Base-by-base conservation (phyloP, 2,329 filamentous ascomycete genomes). In the Fusarium anguioides region DNA sequence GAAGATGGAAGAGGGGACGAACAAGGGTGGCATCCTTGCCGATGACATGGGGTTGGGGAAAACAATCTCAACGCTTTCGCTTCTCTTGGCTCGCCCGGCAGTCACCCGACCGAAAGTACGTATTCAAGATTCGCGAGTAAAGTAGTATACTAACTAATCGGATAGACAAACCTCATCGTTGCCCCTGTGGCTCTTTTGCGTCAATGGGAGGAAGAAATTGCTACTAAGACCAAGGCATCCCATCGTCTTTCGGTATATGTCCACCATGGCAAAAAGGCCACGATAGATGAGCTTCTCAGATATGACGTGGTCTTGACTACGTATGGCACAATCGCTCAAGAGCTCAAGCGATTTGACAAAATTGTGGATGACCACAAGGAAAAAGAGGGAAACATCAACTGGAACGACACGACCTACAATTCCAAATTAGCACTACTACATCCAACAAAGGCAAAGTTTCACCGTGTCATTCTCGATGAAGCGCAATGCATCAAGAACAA, bases 11-110 rank as follows among this genome's bases (percentile, higher is more conserved):
- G 86, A 84, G 18, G 88, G 91, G 10, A 83, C 89, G 51, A 93
- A 91, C 72, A 93, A 91, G 71, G 94, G 94, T n/a, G 94, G 94
- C 36, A 94, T 97, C 54, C 83, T 97, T 17, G 93, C 93, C 3
- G 94, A 97, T 75, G 94, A 97, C 73, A 97, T 97, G 94, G 94
- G 94, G 5, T 79, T 97, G 11, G 94, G 94, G 18, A 97, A 97
- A 80, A 97, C 94, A 0, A 90, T 97, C 23, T 93, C 95, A 63
- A 90, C 92, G 7, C 82, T 97, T 21, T 87, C 94, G 6, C 83
- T 97, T 40, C 91, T 97, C 69, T 82, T 93, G 14, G 85, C 87
- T 8, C 85, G 89, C 8, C 89, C 84, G n/a, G 87, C 91, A 1
- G 77, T 81, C 1, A 83, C 64, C 15, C 71, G 75, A 29, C 74